Percentiles rank a stretch among this genome's conserved stretches.
phyloP scores from a whole-genome alignment of 1,284 basidiomycete species.

The Ceratobasidium sp. region DNA sequence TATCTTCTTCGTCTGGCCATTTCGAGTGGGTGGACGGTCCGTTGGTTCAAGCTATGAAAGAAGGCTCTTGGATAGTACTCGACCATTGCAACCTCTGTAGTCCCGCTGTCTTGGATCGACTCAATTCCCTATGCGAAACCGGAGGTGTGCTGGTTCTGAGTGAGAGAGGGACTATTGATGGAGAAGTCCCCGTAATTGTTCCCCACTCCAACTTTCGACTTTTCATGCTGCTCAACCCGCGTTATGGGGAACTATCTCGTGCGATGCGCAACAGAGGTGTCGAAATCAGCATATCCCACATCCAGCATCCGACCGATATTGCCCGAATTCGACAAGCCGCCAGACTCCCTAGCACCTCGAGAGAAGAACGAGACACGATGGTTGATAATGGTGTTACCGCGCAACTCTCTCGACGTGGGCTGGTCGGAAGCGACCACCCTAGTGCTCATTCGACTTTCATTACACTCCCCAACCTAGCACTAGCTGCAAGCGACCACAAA shows the following conservation, averaged over 20 bases:
- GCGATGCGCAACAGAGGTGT: conserved; percentile 99
- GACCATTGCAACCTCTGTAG: conserved; percentile 96
- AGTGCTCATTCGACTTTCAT: background rate
- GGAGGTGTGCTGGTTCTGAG: conserved; percentile 84
- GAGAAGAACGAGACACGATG: background rate
- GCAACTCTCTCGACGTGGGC: conserved; percentile 42
- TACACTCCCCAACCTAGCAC: background rate
- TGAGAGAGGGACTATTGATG: conserved; percentile 88
- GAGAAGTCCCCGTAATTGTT: conserved; percentile 75
- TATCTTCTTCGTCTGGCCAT: conserved; percentile 58
- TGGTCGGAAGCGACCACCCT: background rate
- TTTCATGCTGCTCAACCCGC: conserved; percentile 94
- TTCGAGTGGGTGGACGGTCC: conserved; percentile 99
- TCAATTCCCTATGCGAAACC: conserved; percentile 96
- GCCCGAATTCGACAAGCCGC: conserved; percentile 29
- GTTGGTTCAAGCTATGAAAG: conserved; percentile 86
- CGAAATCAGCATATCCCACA: conserved; percentile 72
- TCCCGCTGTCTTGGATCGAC: conserved; percentile 93
- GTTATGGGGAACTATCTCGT: conserved; percentile 92
- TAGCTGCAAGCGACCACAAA: conserved; percentile 23
- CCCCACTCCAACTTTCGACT: conserved; percentile 93
- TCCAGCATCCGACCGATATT: conserved; percentile 14
- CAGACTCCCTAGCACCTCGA: background rate
- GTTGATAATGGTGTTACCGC: conserved; percentile 17
- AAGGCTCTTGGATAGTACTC: conserved; percentile 90